phyloP scores from a whole-genome alignment of 2,329 filamentous ascomycete genomes.

The Ophiostoma sp. region DNA sequence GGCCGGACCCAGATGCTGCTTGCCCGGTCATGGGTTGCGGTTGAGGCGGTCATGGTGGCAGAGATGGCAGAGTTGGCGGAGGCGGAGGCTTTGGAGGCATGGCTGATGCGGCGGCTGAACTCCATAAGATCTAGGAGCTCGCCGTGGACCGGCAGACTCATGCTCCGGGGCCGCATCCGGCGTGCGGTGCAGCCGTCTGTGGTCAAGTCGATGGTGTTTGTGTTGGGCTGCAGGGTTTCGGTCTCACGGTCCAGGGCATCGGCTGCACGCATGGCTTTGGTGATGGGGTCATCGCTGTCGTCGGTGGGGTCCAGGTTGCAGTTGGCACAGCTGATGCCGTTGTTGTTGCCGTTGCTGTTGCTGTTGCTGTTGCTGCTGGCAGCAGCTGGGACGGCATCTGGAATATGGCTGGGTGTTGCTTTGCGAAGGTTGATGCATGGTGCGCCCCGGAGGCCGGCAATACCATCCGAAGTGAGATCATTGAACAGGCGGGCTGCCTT shows the following conservation, averaged over 20 bases:
- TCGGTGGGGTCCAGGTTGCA: background rate
- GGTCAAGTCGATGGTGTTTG: conserved; percentile 46
- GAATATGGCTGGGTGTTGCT: background rate
- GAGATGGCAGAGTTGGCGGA: background rate
- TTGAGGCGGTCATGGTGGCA: conserved; percentile 30
- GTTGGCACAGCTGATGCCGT: background rate
- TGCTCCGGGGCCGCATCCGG: conserved; percentile 41
- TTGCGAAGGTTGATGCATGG: background rate
- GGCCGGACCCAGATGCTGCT: conserved; percentile 21
- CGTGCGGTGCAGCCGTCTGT: conserved; percentile 24
- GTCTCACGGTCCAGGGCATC: conserved; percentile 46
- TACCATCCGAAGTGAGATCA: conserved; percentile 46
- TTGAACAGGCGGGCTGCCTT: conserved; percentile 50
- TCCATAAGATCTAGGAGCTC: conserved; percentile 17
- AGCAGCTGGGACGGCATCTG: too few species aligned
- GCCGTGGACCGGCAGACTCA: conserved; percentile 46
- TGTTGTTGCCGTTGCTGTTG: background rate
- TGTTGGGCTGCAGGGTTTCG: conserved; percentile 47
- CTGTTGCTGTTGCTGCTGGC: background rate
- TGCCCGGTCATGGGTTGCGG: conserved; percentile 36
- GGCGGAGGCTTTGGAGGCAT: conserved; percentile 29
- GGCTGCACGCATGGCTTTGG: conserved; percentile 53
- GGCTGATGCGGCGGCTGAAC: conserved; percentile 17
- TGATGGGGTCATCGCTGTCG: conserved; percentile 42
- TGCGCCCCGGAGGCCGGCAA: conserved; percentile 36